Base-by-base conservation (phyloP, 1,284 basidiomycete genomes). In the Cryptococcus sp. region DNA sequence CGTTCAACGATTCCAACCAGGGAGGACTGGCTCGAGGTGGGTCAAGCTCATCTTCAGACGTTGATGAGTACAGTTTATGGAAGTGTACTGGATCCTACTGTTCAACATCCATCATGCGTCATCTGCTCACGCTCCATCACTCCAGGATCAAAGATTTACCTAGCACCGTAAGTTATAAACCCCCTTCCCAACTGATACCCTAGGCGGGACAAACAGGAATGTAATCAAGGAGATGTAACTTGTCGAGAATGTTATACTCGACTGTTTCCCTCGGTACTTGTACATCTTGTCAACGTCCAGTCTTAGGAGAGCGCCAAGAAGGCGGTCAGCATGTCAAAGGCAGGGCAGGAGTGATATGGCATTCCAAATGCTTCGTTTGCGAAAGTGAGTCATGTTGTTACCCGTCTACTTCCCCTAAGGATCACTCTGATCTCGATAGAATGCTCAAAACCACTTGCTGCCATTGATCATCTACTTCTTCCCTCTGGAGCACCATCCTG, bases 231-330 rank as follows among this genome's bases (percentile, higher is more conserved):
- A 8, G 50, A 61, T 34, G 42, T 53, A 14, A 46, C 58, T 6
- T 61, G 59, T 45, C 37, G 50, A n/a, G 6, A 14, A 4, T 61
- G 59, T 36, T 61, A 49, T 46, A 23, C 48, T 33, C 5, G 5
- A n/a, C 15, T 13, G 0, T 58, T 58, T 11, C 49, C 34, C 46
- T 58, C 4, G 59, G 59, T 0, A 4, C 11, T 5, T 61, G 59
- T 38, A 10, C 32, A 3, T 3, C 23, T 11, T 58, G 59, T 33
- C 13, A 34, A 4, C 23, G 23, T 15, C 45, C 57, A 36, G 48
- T 61, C 13, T 23, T 61, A 2, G 59, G 59, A 5, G 59, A 58
- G 3, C 33, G 56, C 42, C 55, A 60, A 37, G 58, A 60, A 43
- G 45, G 58, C 35, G 37, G 52, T 35, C 31, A 35, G 45, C 61